Evolutionary conservation across 23 red algal genomes (phyloP).

Genomic region (Gracilaria domingensis): DNA sequence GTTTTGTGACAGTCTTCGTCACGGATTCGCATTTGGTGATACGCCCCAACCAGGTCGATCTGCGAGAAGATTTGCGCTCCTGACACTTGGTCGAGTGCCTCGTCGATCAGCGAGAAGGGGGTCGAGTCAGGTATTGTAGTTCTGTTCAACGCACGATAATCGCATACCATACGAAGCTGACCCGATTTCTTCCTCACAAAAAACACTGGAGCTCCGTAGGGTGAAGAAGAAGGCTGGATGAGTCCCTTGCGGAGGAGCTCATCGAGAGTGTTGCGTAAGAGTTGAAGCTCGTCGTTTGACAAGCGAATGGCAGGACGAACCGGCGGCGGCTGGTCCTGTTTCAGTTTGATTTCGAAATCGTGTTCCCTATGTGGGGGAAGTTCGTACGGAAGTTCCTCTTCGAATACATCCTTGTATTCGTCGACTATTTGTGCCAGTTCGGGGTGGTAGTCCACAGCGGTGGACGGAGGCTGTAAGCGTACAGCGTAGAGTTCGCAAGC

Average conservation of each 20-base stretch:
- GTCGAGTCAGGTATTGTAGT: neutral
- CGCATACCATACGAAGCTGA: neutral
- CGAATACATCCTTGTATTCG: too few species aligned
- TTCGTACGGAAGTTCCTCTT: too few species aligned
- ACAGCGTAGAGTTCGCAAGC: too few species aligned
- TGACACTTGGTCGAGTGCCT: conserved; percentile 30
- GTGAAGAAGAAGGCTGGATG: too few species aligned
- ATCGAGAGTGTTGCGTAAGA: too few species aligned
- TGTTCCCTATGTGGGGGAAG: neutral
- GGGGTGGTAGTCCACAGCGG: too few species aligned
- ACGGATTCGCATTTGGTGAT: conserved; percentile 27
- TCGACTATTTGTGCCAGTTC: too few species aligned
- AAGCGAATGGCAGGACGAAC: neutral
- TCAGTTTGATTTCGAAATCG: conserved; percentile 9
- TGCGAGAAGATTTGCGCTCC: neutral
- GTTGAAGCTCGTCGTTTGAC: too few species aligned
- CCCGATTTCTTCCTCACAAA: too few species aligned
- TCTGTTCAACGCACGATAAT: conserved; percentile 26
- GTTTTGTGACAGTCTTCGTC: conserved; percentile 15
- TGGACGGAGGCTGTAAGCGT: too few species aligned
- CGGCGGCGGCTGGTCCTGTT: neutral
- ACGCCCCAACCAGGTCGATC: conserved; percentile 31
- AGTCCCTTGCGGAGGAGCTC: too few species aligned
- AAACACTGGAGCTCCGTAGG: too few species aligned
- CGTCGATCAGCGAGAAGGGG: conserved; percentile 12